Evolutionary conservation across 495 filamentous ascomycete genomes (phyloP).

Genomic region (Chaetomium tenue): DNA sequence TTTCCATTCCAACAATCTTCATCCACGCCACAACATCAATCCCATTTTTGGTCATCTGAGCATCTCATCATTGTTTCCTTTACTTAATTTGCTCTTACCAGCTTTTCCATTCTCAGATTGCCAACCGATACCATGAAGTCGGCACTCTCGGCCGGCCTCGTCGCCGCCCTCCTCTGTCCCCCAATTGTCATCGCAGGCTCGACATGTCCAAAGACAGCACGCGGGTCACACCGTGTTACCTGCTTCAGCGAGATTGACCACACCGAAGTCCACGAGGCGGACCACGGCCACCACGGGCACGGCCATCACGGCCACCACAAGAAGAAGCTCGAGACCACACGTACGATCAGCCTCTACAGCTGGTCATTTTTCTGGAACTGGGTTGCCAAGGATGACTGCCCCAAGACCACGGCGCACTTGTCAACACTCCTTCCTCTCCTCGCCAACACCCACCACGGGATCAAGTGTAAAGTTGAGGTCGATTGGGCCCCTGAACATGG

Average conservation of each 20-base stretch:
- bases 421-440: slow-evolving; percentile 4
- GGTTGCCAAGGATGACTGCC: slow-evolving; percentile 15
- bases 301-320: not conserved
- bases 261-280: not conserved
- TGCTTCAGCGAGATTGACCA: slow-evolving; percentile 3
- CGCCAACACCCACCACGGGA: not conserved
- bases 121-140: slow-evolving; percentile 9
- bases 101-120: not conserved
- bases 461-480: slow-evolving; percentile 12
- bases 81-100: slow-evolving; percentile 12
- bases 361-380: slow-evolving; percentile 22
- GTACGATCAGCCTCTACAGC: not conserved
- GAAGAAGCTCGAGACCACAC: not conserved
- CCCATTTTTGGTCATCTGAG: slow-evolving; percentile 4
- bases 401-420: slow-evolving; percentile 3
- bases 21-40: not conserved
- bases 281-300: not conserved
- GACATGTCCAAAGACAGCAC: slow-evolving; percentile 3
- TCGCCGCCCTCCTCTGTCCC: slow-evolving; percentile 11
- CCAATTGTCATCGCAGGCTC: not conserved
- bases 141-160: slow-evolving; percentile 13
- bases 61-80: slow-evolving; percentile 1
- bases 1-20: not conserved
- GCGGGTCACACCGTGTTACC: slow-evolving; percentile 17
- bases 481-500: slow-evolving; percentile 9